Percentiles rank a stretch among this genome's conserved stretches.
Evolutionary conservation across 371 early-diverging fungal genomes (phyloP).

Genomic region (Rhizopus sp.): DNA sequence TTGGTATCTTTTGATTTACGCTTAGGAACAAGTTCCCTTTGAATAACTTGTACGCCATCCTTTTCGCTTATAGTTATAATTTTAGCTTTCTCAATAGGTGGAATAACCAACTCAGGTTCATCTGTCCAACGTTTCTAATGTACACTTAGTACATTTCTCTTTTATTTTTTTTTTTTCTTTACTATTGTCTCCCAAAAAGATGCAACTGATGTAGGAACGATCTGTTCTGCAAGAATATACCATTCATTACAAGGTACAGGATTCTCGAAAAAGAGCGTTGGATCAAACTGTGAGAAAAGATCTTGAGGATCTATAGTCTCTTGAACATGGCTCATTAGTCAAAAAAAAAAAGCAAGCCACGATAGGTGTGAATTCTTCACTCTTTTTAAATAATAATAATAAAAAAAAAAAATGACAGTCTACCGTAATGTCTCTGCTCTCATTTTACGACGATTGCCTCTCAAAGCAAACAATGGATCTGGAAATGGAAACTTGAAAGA

Average conservation of each 20-base stretch:
- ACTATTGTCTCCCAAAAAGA: conserved; percentile 50
- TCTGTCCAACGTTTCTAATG: conserved; percentile 65
- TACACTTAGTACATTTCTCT: background rate
- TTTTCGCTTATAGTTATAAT: conserved; percentile 28
- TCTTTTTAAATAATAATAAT: too few relatives aligned
- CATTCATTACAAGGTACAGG: conserved; percentile 20
- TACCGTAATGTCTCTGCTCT: conserved; percentile 28
- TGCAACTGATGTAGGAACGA: conserved; percentile 26
- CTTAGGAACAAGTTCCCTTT: conserved; percentile 62
- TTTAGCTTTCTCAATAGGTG: conserved; percentile 65
- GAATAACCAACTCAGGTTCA: conserved; percentile 69
- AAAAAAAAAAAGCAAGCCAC: too few relatives aligned
- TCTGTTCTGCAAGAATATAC: conserved; percentile 39
- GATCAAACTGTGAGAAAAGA: conserved; percentile 39
- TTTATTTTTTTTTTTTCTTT: conserved; percentile 7
- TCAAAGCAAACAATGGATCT: background rate
- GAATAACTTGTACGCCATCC: conserved; percentile 19
- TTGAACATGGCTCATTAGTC: background rate
- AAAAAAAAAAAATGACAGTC: background rate
- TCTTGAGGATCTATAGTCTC: conserved; percentile 23
- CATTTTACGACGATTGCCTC: conserved; percentile 14
- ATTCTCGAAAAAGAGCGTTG: conserved; percentile 30
- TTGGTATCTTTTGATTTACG: conserved; percentile 59
- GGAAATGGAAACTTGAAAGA: background rate
- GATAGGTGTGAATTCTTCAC: too few relatives aligned